phyloP scores from a whole-genome alignment of 1,284 basidiomycete species.

The Fomitiporia mediterranea region DNA sequence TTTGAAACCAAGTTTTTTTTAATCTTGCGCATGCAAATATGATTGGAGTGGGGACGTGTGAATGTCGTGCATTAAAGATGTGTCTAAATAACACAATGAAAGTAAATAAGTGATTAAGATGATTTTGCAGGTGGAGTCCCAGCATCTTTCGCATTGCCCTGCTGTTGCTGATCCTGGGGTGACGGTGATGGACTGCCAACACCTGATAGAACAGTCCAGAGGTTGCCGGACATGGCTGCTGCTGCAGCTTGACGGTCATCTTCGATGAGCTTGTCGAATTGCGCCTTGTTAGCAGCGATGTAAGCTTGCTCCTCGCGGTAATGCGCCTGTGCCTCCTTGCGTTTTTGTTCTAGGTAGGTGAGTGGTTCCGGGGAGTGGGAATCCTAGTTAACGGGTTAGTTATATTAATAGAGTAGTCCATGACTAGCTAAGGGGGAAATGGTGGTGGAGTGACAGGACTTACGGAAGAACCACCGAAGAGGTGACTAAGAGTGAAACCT shows the following conservation, averaged over 20 bases:
- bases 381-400: slow-evolving; percentile 25
- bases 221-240: slow-evolving; percentile 48
- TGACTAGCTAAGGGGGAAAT: not conserved
- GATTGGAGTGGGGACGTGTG: not conserved
- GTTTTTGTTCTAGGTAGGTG: slow-evolving; percentile 89
- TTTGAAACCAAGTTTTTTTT: not conserved
- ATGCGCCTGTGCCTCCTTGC: slow-evolving; percentile 77
- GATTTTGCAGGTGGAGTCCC: not conserved
- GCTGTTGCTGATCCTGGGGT: not conserved
- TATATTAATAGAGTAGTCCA: slow-evolving; percentile 22
- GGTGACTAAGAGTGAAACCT: slow-evolving; percentile 51
- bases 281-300: slow-evolving; percentile 75
- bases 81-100: not conserved
- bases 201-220: slow-evolving; percentile 38
- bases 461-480: slow-evolving; percentile 49
- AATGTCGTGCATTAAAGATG: not conserved
- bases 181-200: slow-evolving; percentile 23
- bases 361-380: slow-evolving; percentile 48
- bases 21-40: not conserved
- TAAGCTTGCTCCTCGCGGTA: slow-evolving; percentile 90
- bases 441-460: slow-evolving; percentile 3
- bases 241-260: slow-evolving; percentile 80
- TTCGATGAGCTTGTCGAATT: slow-evolving; percentile 75
- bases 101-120: not conserved
- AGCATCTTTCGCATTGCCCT: not conserved